Evolutionary conservation across 192 early-diverging fungal genomes (phyloP).

Genomic region (Phlyctochytrium arcticum): DNA sequence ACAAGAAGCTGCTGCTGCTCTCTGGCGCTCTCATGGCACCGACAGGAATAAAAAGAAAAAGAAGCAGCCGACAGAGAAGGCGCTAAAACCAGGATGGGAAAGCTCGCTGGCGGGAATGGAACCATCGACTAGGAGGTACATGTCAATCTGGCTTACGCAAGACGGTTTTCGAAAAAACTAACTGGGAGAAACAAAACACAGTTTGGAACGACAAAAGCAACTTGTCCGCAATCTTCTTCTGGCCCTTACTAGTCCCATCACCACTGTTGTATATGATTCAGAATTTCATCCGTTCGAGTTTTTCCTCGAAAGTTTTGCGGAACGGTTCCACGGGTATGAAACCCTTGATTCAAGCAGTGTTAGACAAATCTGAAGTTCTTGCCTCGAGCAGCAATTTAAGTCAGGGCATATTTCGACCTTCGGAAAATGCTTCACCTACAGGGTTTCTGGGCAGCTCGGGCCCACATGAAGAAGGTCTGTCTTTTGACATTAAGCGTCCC

Average conservation of each 20-base stretch:
- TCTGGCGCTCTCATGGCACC: neutral
- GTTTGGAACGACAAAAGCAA: slow-evolving; percentile 19
- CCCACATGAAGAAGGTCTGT: slow-evolving; percentile 20
- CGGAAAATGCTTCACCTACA: neutral
- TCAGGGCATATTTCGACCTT: no score
- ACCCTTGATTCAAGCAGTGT: no score
- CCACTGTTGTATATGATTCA: slow-evolving; percentile 18
- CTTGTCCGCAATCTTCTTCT: slow-evolving; percentile 21
- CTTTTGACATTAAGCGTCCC: slow-evolving; percentile 39
- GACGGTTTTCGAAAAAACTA: neutral
- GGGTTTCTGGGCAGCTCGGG: neutral
- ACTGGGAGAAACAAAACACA: no score
- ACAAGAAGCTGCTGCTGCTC: slow-evolving; percentile 8
- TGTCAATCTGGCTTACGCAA: no score
- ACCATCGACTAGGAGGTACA: slow-evolving; percentile 1
- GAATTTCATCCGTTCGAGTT: slow-evolving; percentile 42
- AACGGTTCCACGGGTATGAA: slow-evolving; percentile 15
- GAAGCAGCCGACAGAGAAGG: slow-evolving; percentile 2
- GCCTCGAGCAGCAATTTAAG: no score
- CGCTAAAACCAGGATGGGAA: slow-evolving; percentile 19
- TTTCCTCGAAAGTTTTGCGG: slow-evolving; percentile 27
- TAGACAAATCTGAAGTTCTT: neutral
- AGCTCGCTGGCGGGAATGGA: slow-evolving; percentile 8
- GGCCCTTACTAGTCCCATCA: slow-evolving; percentile 13
- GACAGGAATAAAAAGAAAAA: slow-evolving; percentile 16